A percentile compares a stretch with the other conserved stretches of the same genome.
phyloP scores from a whole-genome alignment of 768 basidiomycete genomes.

The Rhodotorula toruloides region DNA sequence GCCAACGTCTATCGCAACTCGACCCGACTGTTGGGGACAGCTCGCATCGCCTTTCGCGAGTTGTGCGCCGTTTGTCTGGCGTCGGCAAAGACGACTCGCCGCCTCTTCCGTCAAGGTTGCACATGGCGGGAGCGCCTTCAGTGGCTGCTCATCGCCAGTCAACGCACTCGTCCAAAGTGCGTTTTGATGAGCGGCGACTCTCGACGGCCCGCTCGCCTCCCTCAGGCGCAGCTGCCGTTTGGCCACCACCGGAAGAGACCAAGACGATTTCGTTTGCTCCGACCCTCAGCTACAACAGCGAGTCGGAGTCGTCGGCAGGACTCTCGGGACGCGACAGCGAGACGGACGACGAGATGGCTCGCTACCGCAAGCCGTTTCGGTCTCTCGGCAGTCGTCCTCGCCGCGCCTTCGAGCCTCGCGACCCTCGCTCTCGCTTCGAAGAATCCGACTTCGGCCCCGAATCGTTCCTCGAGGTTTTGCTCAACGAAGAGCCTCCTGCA shows the following conservation, averaged over 20 bases:
- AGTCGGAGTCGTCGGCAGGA: not conserved
- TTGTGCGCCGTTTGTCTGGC: not conserved
- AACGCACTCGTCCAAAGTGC: too few relatives aligned
- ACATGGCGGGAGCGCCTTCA: too few relatives aligned
- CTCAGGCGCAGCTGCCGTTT: not conserved
- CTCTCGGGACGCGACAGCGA: not conserved
- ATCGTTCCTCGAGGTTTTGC: slow-evolving; percentile 25
- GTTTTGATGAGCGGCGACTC: too few relatives aligned
- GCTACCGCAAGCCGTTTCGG: not conserved
- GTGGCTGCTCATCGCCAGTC: too few relatives aligned
- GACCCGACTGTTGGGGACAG: slow-evolving; percentile 3
- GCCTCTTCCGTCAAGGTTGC: not conserved
- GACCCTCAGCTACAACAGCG: not conserved
- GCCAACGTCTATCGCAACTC: slow-evolving; percentile 14
- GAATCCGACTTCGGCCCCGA: slow-evolving; percentile 13
- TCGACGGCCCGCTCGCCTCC: too few relatives aligned
- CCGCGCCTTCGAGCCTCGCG: slow-evolving; percentile 10
- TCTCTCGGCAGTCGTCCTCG: not conserved
- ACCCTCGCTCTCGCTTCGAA: slow-evolving; percentile 12
- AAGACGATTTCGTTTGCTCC: slow-evolving; percentile 8
- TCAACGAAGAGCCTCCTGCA: slow-evolving; percentile 16
- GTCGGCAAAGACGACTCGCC: not conserved
- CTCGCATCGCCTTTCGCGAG: not conserved
- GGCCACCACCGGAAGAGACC: slow-evolving; percentile 16
- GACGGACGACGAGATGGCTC: slow-evolving; percentile 2